These are phyloP conservation scores for Paramecium pentaurelia DNA, from an alignment of 73 alveolate genomes.

Conservation along the genomic window DNA sequence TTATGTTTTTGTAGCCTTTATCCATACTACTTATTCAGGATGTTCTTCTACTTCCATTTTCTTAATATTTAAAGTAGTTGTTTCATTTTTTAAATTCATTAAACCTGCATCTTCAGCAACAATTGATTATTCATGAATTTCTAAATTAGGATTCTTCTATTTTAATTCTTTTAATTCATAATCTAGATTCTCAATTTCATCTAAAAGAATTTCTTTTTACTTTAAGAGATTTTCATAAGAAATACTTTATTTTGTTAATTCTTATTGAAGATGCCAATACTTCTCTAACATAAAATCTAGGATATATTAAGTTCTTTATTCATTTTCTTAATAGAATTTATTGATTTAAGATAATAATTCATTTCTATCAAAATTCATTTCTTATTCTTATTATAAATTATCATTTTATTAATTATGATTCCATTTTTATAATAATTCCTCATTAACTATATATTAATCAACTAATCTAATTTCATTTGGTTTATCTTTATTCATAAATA, in stretches of 20 bases:
- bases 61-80: not conserved
- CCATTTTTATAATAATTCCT: not conserved
- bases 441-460: constrained; percentile 33
- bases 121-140: constrained; percentile 11
- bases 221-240: not conserved
- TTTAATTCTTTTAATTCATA: not conserved
- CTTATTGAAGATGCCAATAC: constrained; percentile 29
- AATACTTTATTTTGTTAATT: not conserved
- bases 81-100: not conserved
- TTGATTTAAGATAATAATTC: not conserved
- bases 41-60: constrained; percentile 32
- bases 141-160: constrained; percentile 29
- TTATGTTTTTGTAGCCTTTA: constrained; percentile 18
- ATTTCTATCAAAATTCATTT: constrained; percentile 22
- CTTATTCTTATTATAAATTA: not conserved
- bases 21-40: not conserved
- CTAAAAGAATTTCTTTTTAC: not conserved
- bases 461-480: constrained; percentile 16
- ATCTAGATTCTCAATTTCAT: constrained; percentile 14
- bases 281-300: constrained; percentile 18
- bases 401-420: not conserved
- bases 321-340: not conserved
- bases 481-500: not conserved
- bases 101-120: constrained; percentile 50
- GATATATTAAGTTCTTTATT: not conserved